These are phyloP conservation scores for Novymonas esmeraldas DNA, from an alignment of 208 protist species.

Conservation along the genomic window DNA sequence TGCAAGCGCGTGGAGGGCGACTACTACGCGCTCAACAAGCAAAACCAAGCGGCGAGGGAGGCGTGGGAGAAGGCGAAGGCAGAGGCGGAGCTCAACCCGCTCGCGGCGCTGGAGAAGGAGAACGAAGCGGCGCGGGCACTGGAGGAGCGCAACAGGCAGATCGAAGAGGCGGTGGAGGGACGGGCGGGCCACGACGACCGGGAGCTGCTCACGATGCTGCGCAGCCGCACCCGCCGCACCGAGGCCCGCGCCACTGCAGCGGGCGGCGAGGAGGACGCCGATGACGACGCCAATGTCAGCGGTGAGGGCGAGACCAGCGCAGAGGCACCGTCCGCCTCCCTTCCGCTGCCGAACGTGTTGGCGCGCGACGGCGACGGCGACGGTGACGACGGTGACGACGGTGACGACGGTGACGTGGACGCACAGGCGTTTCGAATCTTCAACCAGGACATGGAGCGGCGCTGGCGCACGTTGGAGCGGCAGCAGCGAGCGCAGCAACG, in stretches of 20 bases:
- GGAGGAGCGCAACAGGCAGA: slow-evolving; percentile 66
- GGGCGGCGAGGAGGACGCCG: slow-evolving; percentile 9
- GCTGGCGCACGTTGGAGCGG: slow-evolving; percentile 30
- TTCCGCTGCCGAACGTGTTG: slow-evolving; percentile 1
- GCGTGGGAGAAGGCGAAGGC: slow-evolving; percentile 55
- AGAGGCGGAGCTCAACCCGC: slow-evolving; percentile 55
- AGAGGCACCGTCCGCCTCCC: background rate
- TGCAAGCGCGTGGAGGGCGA: slow-evolving; percentile 75
- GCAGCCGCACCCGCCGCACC: slow-evolving; percentile 13
- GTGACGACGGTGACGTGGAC: slow-evolving; percentile 25
- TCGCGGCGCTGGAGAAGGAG: slow-evolving; percentile 79
- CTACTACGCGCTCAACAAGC: slow-evolving; percentile 66
- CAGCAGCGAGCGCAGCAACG: slow-evolving; percentile 29
- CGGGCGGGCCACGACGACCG: slow-evolving; percentile 37
- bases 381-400: background rate
- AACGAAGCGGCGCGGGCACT: slow-evolving; percentile 66
- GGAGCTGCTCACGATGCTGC: slow-evolving; percentile 43
- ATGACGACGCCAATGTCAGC: background rate
- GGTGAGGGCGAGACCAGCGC: background rate
- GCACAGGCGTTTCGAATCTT: slow-evolving; percentile 27
- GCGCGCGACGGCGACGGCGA: background rate
- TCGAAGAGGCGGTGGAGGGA: slow-evolving; percentile 69
- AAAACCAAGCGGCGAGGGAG: slow-evolving; percentile 57
- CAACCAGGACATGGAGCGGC: slow-evolving; percentile 30
- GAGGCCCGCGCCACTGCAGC: background rate